Evolutionary conservation across 768 basidiomycete genomes (phyloP).

Genomic region (Suillus brevipes): DNA sequence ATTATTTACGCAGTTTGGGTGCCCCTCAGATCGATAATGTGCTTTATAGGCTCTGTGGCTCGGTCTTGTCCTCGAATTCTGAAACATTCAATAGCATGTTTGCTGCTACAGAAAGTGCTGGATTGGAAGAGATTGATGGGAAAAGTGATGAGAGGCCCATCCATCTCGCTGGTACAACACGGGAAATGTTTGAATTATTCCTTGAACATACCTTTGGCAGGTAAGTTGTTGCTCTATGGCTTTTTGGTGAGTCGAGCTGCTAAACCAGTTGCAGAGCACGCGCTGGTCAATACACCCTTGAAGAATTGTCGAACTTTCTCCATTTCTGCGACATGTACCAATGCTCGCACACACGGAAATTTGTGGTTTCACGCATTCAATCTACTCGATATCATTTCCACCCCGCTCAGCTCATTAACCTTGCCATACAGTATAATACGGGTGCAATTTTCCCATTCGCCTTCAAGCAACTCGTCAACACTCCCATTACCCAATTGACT

Average conservation of each 20-base stretch:
- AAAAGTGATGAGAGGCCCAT: not conserved
- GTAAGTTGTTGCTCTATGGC: not conserved
- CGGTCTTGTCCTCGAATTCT: not conserved
- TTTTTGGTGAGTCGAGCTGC: not conserved
- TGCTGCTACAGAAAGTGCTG: not conserved
- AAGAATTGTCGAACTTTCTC: not conserved
- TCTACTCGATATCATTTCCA: not conserved
- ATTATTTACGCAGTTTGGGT: not conserved
- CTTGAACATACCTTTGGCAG: conserved; percentile 2
- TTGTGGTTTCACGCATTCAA: not conserved
- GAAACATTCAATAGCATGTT: not conserved
- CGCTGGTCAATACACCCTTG: not conserved
- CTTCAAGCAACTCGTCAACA: conserved; percentile 3
- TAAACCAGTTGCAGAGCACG: not conserved
- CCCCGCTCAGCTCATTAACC: conserved; percentile 1
- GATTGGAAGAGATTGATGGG: not conserved
- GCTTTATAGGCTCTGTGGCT: not conserved
- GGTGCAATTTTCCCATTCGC: not conserved
- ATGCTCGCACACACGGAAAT: not conserved
- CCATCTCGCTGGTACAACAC: not conserved
- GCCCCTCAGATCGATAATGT: not conserved
- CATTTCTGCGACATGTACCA: not conserved
- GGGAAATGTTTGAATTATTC: not conserved
- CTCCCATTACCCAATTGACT: conserved; percentile 2
- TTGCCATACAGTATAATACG: conserved; percentile 3